Conservation (phyloP, 1,139 yeast genomes). For the Debaryomyces sp. region DNA sequence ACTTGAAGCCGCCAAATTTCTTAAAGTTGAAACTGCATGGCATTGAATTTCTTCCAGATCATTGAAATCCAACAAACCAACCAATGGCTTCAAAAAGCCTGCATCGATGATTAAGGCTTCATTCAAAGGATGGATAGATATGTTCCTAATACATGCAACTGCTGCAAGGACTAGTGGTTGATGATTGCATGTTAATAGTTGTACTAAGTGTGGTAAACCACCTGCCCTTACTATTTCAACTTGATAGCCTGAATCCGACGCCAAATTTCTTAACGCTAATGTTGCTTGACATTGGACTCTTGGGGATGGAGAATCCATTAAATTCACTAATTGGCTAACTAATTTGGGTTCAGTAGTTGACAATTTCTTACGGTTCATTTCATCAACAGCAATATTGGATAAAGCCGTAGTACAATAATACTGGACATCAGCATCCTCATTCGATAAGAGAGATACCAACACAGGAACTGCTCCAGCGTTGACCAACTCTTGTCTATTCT, state of each 20-base stretch:
- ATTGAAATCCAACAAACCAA: conserved; percentile 76
- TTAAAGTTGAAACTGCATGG: conserved; percentile 92
- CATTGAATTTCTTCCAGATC: conserved; percentile 97
- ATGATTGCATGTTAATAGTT: conserved; percentile 83
- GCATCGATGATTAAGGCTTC: conserved; percentile 96
- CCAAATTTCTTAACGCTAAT: conserved; percentile 89
- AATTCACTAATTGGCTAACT: conserved; percentile 80
- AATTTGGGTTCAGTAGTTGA: conserved; percentile 94
- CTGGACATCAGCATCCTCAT: conserved; percentile 94
- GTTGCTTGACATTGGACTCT: conserved; percentile 99
- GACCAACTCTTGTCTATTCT: conserved; percentile 93
- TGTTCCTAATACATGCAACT: conserved; percentile 96
- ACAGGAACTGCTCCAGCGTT: conserved; percentile 99
- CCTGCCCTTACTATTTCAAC: conserved; percentile 94
- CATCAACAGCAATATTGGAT: conserved; percentile 96
- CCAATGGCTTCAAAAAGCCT: conserved; percentile 90
- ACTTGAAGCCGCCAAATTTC: conserved; percentile 94
- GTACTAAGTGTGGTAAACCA: conserved; percentile 90
- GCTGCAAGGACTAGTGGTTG: conserved; percentile 94
- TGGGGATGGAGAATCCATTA: conserved; percentile 92
- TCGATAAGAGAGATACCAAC: conserved; percentile 81
- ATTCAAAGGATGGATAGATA: conserved; percentile 93
- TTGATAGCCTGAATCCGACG: conserved; percentile 92
- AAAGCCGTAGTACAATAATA: conserved; percentile 97
- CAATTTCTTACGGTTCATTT: conserved; percentile 81